Evolutionary conservation across 2,329 filamentous ascomycete species (phyloP).

Genomic region (Fusarium sp.): DNA sequence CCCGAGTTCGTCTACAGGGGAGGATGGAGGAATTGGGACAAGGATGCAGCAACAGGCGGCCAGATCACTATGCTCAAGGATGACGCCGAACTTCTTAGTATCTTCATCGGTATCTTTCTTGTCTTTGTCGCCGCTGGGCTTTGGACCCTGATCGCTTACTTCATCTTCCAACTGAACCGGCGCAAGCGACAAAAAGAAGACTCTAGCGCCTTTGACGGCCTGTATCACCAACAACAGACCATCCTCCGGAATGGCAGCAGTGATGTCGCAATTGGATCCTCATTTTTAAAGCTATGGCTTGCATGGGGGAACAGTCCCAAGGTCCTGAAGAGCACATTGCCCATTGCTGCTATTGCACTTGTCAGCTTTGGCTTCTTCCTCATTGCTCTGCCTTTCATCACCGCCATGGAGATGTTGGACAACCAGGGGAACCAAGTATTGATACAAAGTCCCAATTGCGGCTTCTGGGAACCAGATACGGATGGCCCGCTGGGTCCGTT

Average conservation of each 20-base stretch:
- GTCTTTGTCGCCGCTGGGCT: neutral
- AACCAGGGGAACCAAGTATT: neutral
- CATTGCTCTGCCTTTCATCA: neutral
- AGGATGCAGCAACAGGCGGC: neutral
- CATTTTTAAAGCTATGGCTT: neutral
- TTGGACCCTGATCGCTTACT: neutral
- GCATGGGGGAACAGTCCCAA: neutral
- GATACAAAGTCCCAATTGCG: neutral
- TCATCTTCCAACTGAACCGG: neutral
- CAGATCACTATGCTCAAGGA: neutral
- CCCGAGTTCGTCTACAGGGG: neutral
- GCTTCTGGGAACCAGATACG: neutral
- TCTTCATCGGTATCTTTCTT: neutral
- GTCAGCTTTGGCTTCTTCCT: neutral
- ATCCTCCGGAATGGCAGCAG: neutral
- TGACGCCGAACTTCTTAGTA: neutral
- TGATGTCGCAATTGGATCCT: neutral
- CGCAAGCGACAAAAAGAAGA: neutral
- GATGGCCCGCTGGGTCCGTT: neutral
- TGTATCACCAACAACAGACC: neutral
- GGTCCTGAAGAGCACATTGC: neutral
- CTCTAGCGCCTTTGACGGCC: neutral
- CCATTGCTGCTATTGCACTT: neutral
- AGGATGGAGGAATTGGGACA: neutral
- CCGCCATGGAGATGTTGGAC: neutral